Percentiles rank a stretch among this genome's conserved stretches.
Conservation (phyloP, 2,329 filamentous ascomycete genomes). For the Coniochaeta ligniaria region DNA sequence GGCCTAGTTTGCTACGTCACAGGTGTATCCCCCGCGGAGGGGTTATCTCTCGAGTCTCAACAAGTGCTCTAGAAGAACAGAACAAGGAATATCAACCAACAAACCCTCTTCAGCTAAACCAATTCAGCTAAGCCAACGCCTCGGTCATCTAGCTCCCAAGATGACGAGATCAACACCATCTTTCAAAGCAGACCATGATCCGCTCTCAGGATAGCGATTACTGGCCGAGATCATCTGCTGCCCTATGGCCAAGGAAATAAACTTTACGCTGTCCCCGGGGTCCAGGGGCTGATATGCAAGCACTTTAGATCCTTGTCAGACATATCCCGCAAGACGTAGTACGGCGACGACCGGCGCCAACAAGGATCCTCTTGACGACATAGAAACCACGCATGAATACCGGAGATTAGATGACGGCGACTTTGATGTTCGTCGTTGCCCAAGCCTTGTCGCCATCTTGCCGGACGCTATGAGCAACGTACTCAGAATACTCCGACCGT, state of each 20-base stretch:
- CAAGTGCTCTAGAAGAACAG: background rate
- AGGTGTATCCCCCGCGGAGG: too few species aligned
- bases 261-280: background rate
- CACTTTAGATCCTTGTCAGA: constrained; percentile 6
- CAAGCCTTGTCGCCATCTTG: background rate
- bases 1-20: too few species aligned
- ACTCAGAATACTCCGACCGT: background rate
- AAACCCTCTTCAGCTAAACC: background rate
- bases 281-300: constrained; percentile 3
- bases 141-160: background rate
- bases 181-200: background rate
- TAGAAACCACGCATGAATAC: background rate
- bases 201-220: background rate
- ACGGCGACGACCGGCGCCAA: background rate
- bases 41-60: too few species aligned
- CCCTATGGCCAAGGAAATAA: background rate
- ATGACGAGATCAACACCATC: background rate
- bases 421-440: background rate
- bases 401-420: background rate
- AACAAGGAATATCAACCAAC: background rate
- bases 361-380: background rate
- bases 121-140: background rate
- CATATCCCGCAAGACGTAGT: background rate
- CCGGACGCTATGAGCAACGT: background rate
- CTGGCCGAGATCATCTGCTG: background rate